Conservation (phyloP, 306 rosid species). For the Acacia crassicarpa region DNA sequence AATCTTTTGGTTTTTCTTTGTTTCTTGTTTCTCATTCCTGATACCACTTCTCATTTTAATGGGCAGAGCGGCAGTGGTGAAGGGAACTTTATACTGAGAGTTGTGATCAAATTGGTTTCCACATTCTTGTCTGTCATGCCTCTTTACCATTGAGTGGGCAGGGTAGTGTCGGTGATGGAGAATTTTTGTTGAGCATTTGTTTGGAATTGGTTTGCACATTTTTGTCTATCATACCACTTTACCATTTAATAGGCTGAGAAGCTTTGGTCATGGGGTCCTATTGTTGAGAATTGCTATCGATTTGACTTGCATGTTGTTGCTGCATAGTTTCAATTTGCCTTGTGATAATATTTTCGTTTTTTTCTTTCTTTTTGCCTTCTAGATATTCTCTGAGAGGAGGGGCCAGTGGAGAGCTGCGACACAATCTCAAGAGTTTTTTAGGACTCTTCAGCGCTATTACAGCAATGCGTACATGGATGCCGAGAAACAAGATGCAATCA, state of each 20-base stretch:
- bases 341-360: neutral
- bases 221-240: neutral
- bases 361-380: constrained; percentile 26
- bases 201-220: neutral
- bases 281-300: constrained; percentile 2
- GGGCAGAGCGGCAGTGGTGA: neutral
- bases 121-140: constrained; percentile 20
- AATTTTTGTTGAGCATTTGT: neutral
- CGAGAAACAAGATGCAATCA: constrained; percentile 86
- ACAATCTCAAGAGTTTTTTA: constrained; percentile 91
- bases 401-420: constrained; percentile 99
- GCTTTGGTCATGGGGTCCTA: neutral
- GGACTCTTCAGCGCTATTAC: constrained; percentile 92
- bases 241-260: neutral
- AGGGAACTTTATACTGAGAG: neutral
- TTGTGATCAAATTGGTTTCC: neutral
- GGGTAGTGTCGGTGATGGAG: neutral
- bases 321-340: neutral
- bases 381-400: constrained; percentile 94
- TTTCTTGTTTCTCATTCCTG: constrained; percentile 17
- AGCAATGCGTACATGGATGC: constrained; percentile 87
- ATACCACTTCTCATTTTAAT: neutral
- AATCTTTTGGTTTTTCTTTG: neutral
- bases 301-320: constrained; percentile 15
- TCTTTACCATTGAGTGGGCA: neutral